phyloP scores from a whole-genome alignment of 148 eudicot species.

The Oxyria digyna region DNA sequence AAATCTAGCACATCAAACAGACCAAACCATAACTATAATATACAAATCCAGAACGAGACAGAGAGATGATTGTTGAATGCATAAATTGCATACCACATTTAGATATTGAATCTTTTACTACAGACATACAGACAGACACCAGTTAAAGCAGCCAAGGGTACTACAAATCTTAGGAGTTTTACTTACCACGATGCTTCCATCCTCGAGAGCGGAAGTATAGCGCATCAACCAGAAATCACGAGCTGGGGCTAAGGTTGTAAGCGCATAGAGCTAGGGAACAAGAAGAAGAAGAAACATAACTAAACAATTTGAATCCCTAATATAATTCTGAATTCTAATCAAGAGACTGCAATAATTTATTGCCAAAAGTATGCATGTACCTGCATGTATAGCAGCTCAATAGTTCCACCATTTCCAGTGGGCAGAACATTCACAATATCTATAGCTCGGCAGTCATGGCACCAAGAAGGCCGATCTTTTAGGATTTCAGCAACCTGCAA shows the following conservation, averaged over 20 bases:
- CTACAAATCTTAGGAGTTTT: not conserved
- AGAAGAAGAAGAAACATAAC: too few relatives aligned
- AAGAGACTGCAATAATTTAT: not conserved
- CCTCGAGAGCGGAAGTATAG: conserved; percentile 82
- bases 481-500: conserved; percentile 2
- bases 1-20: conserved; percentile 32
- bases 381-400: conserved; percentile 9
- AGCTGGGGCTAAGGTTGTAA: conserved; percentile 94
- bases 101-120: too few relatives aligned
- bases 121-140: too few relatives aligned
- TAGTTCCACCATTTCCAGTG: conserved; percentile 5
- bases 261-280: conserved; percentile 63
- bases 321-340: not conserved
- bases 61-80: too few relatives aligned
- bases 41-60: too few relatives aligned
- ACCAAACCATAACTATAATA: too few relatives aligned
- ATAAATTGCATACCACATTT: too few relatives aligned
- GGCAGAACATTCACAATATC: conserved; percentile 6
- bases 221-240: conserved; percentile 93
- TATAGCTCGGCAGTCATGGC: not conserved
- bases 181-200: conserved; percentile 90
- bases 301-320: too few relatives aligned
- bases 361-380: not conserved
- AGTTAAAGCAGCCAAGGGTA: too few relatives aligned
- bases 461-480: conserved; percentile 7